A percentile compares a stretch with the other conserved stretches of the same genome.
Conservation (phyloP, 306 rosid genomes). For the Corylus heterophylla region DNA sequence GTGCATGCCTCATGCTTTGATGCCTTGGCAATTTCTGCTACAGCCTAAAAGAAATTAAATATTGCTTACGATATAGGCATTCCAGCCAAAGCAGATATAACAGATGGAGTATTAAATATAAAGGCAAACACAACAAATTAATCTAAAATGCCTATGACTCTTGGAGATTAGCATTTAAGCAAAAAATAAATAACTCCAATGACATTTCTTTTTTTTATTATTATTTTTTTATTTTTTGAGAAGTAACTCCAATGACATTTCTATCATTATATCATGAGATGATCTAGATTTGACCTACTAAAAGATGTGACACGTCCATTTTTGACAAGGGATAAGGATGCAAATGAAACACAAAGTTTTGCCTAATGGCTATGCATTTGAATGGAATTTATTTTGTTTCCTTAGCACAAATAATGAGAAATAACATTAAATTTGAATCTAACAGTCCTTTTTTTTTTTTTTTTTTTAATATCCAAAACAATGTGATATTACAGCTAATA, state of each 20-base stretch:
- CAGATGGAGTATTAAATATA: background rate
- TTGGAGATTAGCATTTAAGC: too few relatives aligned
- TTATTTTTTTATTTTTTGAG: too few relatives aligned
- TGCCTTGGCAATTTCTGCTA: slow-evolving; percentile 77
- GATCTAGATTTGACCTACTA: background rate
- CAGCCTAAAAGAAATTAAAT: slow-evolving; percentile 55
- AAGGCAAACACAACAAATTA: background rate
- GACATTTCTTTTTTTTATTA: background rate
- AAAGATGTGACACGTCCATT: background rate
- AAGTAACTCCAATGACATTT: background rate
- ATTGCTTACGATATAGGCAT: slow-evolving; percentile 15
- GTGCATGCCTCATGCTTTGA: slow-evolving; percentile 72
- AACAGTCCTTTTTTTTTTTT: too few relatives aligned
- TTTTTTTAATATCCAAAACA: too few relatives aligned
- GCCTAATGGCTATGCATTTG: background rate
- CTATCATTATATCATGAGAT: background rate
- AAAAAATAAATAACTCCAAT: background rate
- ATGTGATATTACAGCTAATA: too few relatives aligned
- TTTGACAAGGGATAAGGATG: background rate
- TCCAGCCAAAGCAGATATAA: slow-evolving; percentile 1
- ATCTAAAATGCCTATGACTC: background rate
- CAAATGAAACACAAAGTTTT: background rate
- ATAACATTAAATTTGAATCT: background rate
- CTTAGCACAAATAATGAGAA: background rate
- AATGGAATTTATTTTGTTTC: background rate